phyloP scores from a whole-genome alignment of 2,329 filamentous ascomycete species.

The Curvularia sp. region DNA sequence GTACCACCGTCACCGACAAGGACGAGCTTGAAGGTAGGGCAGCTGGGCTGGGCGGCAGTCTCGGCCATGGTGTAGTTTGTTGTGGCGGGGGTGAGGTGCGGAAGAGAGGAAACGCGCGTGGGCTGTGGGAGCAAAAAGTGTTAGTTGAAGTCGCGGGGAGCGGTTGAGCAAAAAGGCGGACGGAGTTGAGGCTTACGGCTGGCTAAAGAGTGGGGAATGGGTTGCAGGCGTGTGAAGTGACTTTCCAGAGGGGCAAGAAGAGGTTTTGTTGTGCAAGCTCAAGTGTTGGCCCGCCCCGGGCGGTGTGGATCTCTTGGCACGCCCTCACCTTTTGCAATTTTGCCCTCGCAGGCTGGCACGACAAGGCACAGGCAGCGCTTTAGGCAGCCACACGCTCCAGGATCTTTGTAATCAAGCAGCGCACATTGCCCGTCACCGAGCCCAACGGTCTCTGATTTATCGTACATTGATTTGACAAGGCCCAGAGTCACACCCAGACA shows the following conservation, averaged over 20 bases:
- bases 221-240: slow-evolving; percentile 30
- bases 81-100: slow-evolving; percentile 42
- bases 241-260: slow-evolving; percentile 44
- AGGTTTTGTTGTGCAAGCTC: slow-evolving; percentile 45
- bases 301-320: slow-evolving; percentile 36
- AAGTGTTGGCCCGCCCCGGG: slow-evolving; percentile 40
- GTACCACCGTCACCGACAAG: slow-evolving; percentile 99
- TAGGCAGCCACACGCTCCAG: slow-evolving; percentile 28
- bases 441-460: neutral
- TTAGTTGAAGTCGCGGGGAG: slow-evolving; percentile 28
- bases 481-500: neutral
- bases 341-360: slow-evolving; percentile 24
- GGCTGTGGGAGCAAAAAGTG: slow-evolving; percentile 22
- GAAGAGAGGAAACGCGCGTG: slow-evolving; percentile 33
- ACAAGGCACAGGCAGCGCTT: slow-evolving; percentile 21
- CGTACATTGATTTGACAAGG: neutral
- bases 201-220: slow-evolving; percentile 38
- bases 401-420: slow-evolving; percentile 23
- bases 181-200: slow-evolving; percentile 33
- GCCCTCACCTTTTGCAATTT: slow-evolving; percentile 24
- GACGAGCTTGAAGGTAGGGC: slow-evolving; percentile 98
- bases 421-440: neutral
- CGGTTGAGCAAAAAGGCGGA: slow-evolving; percentile 18
- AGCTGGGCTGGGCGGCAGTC: slow-evolving; percentile 58
- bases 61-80: slow-evolving; percentile 61